Conservation (phyloP, 1,284 basidiomycete species). For the Marasmius sp. region DNA sequence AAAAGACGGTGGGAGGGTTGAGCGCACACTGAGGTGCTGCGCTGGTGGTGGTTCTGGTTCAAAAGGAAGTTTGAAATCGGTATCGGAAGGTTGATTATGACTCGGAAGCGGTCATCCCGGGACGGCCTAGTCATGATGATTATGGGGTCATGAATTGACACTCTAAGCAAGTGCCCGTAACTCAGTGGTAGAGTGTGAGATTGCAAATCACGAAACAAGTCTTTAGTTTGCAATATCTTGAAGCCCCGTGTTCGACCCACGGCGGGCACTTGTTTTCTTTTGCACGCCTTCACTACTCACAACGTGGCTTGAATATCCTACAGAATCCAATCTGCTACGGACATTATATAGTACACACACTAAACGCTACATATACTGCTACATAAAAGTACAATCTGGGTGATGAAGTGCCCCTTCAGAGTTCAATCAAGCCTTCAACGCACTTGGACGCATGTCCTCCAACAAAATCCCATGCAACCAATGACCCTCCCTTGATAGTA, state of each 20-base stretch:
- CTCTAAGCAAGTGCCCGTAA: neutral
- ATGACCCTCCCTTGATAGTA: neutral
- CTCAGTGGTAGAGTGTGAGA: neutral
- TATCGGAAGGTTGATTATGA: neutral
- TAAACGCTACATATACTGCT: no score
- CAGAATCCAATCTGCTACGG: no score
- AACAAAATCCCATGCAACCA: neutral
- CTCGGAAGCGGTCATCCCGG: neutral
- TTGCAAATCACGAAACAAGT: neutral
- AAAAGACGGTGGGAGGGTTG: neutral
- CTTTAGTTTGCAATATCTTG: neutral
- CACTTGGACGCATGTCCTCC: neutral
- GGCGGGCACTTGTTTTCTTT: neutral
- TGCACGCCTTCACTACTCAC: neutral
- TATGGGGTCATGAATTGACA: neutral
- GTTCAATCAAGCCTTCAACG: neutral
- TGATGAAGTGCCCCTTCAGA: neutral
- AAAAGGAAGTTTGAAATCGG: neutral
- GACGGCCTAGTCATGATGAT: neutral
- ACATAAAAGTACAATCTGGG: neutral
- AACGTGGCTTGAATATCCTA: no score
- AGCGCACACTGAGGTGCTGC: conserved; percentile 11
- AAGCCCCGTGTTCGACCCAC: neutral
- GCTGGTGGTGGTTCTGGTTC: conserved; percentile 3
- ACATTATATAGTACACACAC: no score